Evolutionary conservation across 2,329 filamentous ascomycete species (phyloP).

Genomic region (Berkeleyomyces rouxiae): DNA sequence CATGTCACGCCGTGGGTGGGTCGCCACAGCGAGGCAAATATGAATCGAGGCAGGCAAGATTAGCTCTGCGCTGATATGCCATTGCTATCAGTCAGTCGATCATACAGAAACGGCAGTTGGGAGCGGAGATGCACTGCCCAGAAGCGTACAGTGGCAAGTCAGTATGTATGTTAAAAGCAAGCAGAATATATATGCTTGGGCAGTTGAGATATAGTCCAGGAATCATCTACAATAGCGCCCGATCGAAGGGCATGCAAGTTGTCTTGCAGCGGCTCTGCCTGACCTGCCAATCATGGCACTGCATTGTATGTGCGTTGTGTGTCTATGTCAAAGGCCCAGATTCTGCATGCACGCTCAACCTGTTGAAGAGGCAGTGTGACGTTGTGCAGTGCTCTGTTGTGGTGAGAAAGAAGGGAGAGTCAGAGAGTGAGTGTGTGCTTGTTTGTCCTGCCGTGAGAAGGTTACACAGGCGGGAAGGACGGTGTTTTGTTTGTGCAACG

Average conservation of each 20-base stretch:
- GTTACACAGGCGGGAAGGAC: neutral
- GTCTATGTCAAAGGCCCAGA: neutral
- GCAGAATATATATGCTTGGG: neutral
- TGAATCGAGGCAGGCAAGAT: no score
- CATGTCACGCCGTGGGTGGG: no score
- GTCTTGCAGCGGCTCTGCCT: no score
- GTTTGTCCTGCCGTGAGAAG: neutral
- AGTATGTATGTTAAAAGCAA: neutral
- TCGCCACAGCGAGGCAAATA: no score
- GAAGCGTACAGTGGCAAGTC: neutral
- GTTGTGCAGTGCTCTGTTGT: neutral
- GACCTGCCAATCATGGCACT: neutral
- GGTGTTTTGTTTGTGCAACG: neutral
- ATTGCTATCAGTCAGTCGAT: neutral
- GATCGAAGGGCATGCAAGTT: no score
- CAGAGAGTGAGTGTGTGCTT: no score
- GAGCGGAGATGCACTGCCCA: neutral
- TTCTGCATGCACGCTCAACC: neutral
- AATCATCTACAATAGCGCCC: no score
- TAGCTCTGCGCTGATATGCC: neutral
- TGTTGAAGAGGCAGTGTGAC: neutral
- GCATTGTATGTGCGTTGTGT: neutral
- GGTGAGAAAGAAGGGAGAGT: no score
- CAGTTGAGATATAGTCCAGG: neutral
- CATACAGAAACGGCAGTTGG: neutral